Base-by-base conservation (phyloP, 495 filamentous ascomycete species). In the Xylaria scruposa region DNA sequence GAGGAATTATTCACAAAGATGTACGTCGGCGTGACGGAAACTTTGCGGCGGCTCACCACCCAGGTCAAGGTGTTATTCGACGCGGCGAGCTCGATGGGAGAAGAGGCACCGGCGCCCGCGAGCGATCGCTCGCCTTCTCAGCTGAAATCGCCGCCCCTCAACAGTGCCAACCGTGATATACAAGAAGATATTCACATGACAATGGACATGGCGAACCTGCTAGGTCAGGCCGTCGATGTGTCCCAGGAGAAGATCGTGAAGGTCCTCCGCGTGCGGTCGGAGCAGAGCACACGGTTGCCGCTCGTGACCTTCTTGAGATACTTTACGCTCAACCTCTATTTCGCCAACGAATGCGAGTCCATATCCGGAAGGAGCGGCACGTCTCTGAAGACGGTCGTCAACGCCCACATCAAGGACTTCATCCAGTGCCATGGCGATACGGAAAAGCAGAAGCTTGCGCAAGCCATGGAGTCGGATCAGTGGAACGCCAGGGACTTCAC, bases 51-150 rank as follows among this genome's bases (percentile, higher is more conserved):
- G 76, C 81, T 98, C 13, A 91, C 92, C 47, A 93, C 94, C 4
- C 96, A 99, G 76, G 92, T 95, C 26, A 99, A 99, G 80, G 90
- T 98, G 24, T 82, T 99, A n/a, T 85, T 99, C 21, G 96, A 99
- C 78, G 92, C 97, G 44, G 97, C 94, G 2, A 97, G 94, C 77
- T 90, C 90, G 10, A 84, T 95, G 53, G 85, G 86, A 44, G 79
- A 85, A 47, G 79, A 85, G 54, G 26, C 73, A 44, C 74, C 79
- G 0, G 51, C 62, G 3, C 60, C 67, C 4, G 72, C 75, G 0
- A 75, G 67, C 2, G 84, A 82, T 7, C 83, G 80, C 51, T 87
- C 85, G 17, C 87, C 85, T 26, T 83, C 85, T 38, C 76, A 81
- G 53, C 19, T 77, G 10, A 79, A 76, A 67, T 79, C 77, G 12